Evolutionary conservation across 495 filamentous ascomycete species (phyloP).

Genomic region (Niebla homalea): DNA sequence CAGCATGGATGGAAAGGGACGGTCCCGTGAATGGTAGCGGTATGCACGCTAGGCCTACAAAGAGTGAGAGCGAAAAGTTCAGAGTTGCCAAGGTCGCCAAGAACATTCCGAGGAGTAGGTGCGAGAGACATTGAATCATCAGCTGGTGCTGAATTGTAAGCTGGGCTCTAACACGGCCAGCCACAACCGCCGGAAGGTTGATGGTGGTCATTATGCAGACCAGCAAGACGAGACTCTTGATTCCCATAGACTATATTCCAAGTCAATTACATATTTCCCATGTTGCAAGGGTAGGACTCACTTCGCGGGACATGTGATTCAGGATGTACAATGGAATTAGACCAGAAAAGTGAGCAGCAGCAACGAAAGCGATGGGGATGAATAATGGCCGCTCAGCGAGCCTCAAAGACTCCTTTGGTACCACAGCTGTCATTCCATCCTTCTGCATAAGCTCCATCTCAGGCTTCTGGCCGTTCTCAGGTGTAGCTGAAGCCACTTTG

Average conservation of each 20-base stretch:
- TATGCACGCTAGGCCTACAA: constrained; percentile 63
- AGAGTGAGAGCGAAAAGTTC: constrained; percentile 85
- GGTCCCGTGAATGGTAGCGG: constrained; percentile 61
- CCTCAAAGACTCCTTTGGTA: constrained; percentile 19
- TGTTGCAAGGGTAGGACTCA: constrained; percentile 26
- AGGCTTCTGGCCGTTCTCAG: constrained; percentile 13
- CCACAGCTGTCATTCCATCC: constrained; percentile 22
- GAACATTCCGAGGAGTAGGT: constrained; percentile 79
- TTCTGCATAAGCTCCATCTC: constrained; percentile 20
- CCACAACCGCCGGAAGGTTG: constrained; percentile 43
- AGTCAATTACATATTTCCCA: no score
- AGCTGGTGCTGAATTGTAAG: constrained; percentile 56
- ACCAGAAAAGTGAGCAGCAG: constrained; percentile 60
- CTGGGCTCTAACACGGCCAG: constrained; percentile 34
- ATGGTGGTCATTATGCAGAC: constrained; percentile 45
- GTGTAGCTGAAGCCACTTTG: constrained; percentile 18
- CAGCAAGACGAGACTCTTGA: constrained; percentile 30
- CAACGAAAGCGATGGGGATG: constrained; percentile 61
- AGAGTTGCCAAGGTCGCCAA: constrained; percentile 87
- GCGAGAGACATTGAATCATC: constrained; percentile 80
- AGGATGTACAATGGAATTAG: constrained; percentile 77
- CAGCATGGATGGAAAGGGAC: constrained; percentile 2
- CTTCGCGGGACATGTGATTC: constrained; percentile 55
- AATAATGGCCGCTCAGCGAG: constrained; percentile 58
- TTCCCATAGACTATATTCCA: no score